Evolutionary conservation across 257 asterid genomes (phyloP).

Genomic region (Nicotiana benthamiana): DNA sequence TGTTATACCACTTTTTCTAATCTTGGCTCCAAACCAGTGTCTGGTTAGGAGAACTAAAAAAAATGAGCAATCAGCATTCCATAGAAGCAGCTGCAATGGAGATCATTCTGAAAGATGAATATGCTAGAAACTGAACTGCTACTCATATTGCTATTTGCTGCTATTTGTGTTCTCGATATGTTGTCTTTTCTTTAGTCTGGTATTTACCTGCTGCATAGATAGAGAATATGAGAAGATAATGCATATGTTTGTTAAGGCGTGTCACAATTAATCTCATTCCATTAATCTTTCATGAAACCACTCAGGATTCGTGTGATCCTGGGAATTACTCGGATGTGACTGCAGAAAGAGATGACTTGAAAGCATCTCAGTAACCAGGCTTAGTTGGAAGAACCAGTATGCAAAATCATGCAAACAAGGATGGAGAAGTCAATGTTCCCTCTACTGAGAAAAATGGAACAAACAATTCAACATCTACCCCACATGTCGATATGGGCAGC

Average conservation of each 20-base stretch:
- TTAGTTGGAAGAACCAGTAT: constrained; percentile 7
- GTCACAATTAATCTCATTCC: background rate
- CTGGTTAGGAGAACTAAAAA: background rate
- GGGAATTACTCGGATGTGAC: constrained; percentile 80
- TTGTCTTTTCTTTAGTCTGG: background rate
- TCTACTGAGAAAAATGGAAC: constrained; percentile 19
- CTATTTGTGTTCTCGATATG: background rate
- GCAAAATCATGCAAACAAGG: constrained; percentile 21
- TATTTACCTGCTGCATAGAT: background rate
- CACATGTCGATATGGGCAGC: constrained; percentile 11
- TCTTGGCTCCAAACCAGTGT: background rate
- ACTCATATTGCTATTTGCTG: background rate
- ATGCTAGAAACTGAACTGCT: background rate
- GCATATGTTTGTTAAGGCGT: background rate
- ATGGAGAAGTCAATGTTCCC: constrained; percentile 13
- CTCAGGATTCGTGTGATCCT: constrained; percentile 69
- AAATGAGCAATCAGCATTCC: background rate
- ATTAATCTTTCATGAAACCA: background rate
- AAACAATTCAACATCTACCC: constrained; percentile 9
- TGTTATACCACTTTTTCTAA: background rate
- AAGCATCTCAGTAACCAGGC: constrained; percentile 29
- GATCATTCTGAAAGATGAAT: background rate
- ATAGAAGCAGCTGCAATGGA: background rate
- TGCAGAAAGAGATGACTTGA: constrained; percentile 55
- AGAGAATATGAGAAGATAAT: background rate